Base-by-base conservation (phyloP, 306 rosid species). In the Carpinus fangiana region DNA sequence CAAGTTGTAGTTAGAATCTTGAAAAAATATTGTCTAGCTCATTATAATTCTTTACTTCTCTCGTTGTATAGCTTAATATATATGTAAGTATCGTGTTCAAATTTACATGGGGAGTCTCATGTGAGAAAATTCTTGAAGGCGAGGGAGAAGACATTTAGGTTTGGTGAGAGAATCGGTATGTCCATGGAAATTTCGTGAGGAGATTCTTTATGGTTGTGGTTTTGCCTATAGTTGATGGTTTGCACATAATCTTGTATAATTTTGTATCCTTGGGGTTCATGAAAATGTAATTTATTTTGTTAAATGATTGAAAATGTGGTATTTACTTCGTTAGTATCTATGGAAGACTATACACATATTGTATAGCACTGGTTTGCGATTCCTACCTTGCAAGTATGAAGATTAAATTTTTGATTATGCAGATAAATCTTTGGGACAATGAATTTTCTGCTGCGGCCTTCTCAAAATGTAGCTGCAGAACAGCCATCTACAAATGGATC, bases 401-500 rank as follows among this genome's bases (percentile, higher is more conserved):
- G 61, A 47, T 57, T 28, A 12, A 7, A 47, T 53, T 3, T 65
- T 62, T 72, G 61, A 73, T 75, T 83, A 79, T 70, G 86, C 89
- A 83, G 87, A 31, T 3, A 47, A 64, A 47, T 73, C 76, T 51
- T 0, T 21, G 79, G 77, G 83, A 80, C 64, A 54, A 95, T 95
- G 99, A 95, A 91, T 90, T 93, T 95, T 26, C 76, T 95, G 78
- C 78, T 80, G 75, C 89, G 96, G 62, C 87, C 98, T 73, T 76
- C 90, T 8, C 80, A 85, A 43, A 79, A 50, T 66, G 82, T 76
- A 67, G 65, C 87, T 23, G 70, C 80, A 66, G 98, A 95, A 10
- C 88, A 76, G 66, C 72, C 84, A 2, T 8, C 90, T 21, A 41
- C 53, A 64, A 86, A 81, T 16, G 89, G 82, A 69, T 76, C 90